phyloP scores from a whole-genome alignment of 257 asterid genomes.

The Parsonsia alboflavescens region DNA sequence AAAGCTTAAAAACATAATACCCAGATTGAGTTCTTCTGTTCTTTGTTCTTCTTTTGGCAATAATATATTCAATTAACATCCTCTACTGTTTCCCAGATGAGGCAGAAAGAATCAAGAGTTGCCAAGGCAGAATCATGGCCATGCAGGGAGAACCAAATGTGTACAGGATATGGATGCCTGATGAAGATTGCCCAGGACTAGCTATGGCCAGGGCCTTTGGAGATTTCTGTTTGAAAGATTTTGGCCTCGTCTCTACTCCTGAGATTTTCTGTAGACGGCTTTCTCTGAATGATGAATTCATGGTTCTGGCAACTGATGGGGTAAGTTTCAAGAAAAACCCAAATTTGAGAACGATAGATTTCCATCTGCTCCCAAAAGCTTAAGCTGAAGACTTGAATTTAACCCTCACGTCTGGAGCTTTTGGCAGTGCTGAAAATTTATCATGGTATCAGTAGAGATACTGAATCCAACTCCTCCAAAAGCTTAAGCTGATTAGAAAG shows the following conservation, averaged over 20 bases:
- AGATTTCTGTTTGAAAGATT: slow-evolving; percentile 80
- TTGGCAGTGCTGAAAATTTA: too few relatives aligned
- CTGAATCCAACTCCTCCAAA: too few relatives aligned
- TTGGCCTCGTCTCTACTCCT: slow-evolving; percentile 74
- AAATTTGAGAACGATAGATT: neutral
- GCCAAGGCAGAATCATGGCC: slow-evolving; percentile 73
- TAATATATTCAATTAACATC: neutral
- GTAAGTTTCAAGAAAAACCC: slow-evolving; percentile 33
- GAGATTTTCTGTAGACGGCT: slow-evolving; percentile 50
- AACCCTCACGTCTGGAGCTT: too few relatives aligned
- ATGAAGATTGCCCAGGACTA: slow-evolving; percentile 84
- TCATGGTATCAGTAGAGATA: too few relatives aligned
- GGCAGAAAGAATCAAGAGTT: slow-evolving; percentile 41
- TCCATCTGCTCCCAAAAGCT: too few relatives aligned
- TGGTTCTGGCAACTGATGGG: slow-evolving; percentile 89
- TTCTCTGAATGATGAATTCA: slow-evolving; percentile 61
- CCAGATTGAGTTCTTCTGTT: neutral
- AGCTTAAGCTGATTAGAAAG: too few relatives aligned
- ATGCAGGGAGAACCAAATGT: slow-evolving; percentile 78
- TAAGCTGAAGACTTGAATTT: too few relatives aligned
- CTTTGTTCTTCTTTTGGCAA: too few relatives aligned
- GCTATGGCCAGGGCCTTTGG: slow-evolving; percentile 97
- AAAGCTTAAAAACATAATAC: neutral
- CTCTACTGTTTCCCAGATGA: slow-evolving; percentile 38
- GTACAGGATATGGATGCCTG: slow-evolving; percentile 85